These are phyloP conservation scores for Trametes villosa DNA, from an alignment of 768 basidiomycete species.

Conservation along the genomic window DNA sequence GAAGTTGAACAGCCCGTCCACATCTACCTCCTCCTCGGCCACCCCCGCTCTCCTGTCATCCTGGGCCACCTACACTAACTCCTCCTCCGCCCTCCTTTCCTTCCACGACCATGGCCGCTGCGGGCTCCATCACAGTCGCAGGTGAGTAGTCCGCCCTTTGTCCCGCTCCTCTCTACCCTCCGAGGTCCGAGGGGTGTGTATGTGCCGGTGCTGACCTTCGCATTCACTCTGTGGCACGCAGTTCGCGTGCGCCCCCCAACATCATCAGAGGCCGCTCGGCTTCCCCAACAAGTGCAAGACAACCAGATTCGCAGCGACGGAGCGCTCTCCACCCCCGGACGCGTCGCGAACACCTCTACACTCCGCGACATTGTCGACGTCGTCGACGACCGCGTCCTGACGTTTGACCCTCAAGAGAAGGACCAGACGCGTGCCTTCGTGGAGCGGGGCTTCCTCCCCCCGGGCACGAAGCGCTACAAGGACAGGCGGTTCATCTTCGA, in stretches of 20 bases:
- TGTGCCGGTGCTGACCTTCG: background rate
- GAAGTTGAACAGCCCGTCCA: constrained; percentile 17
- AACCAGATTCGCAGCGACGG: constrained; percentile 80
- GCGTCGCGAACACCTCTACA: constrained; percentile 54
- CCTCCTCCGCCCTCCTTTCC: background rate
- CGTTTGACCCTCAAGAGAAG: constrained; percentile 94
- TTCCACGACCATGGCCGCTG: constrained; percentile 63
- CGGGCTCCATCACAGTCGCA: constrained; percentile 87
- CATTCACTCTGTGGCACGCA: constrained; percentile 35
- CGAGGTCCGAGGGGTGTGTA: background rate
- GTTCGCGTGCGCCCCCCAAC: constrained; percentile 93
- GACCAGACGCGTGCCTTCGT: constrained; percentile 80
- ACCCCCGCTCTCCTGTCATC: constrained; percentile 8
- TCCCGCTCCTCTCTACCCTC: background rate
- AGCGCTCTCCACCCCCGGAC: constrained; percentile 66
- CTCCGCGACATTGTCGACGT: constrained; percentile 84
- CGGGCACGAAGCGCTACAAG: constrained; percentile 92
- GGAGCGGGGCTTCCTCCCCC: constrained; percentile 83
- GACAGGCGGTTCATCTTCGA: constrained; percentile 98
- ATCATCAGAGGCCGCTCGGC: constrained; percentile 80
- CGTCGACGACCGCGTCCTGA: constrained; percentile 92
- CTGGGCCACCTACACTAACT: constrained; percentile 18
- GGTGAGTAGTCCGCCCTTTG: constrained; percentile 47
- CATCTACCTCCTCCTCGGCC: constrained; percentile 5
- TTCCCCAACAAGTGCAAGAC: constrained; percentile 67